Base-by-base conservation (phyloP, 2,329 filamentous ascomycete species). In the Aspergillus japonicus region DNA sequence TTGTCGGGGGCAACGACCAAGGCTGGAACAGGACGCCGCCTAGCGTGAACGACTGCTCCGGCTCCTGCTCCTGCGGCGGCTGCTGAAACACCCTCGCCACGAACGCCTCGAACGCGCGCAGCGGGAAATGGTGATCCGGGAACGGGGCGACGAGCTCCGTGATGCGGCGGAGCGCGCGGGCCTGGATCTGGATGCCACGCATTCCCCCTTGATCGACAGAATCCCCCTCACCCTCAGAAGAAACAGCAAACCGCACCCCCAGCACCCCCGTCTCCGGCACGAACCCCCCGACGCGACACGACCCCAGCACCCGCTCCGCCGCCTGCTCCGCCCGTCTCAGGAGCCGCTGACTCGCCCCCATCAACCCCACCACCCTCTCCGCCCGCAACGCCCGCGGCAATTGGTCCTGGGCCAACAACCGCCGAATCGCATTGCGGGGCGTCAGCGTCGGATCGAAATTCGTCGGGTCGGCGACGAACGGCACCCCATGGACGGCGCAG, bases 401-500 rank as follows among this genome's bases (percentile, higher is more conserved):
- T 2, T 73, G 69, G 59, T 87, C 76, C 4, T 82, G 75, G 26
- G 80, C 77, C 21, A 85, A 81, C 48, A 96, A 73, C 71, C 89
- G 79, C 33, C 94, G 86, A 42, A 97, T 81, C 0, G 94, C 87
- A 69, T 99, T 99, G 42, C 95, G 85, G 49, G 83, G 77, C 0
- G 95, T 96, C 60, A 96, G 77, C 0, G 88, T 92, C 8, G 81
- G 83, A 68, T 97, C 89, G 16, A 81, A 75, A 70, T 99, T 99
- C 1, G 93, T 97, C 47, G 81, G 78, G 72, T 99, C 95, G 71
- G 95, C 91, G 63, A 92, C 90, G 89, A 91, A 98, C 0, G 79
- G 77, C 10, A 96, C 77, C 0, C 81, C 76, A 64, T 87, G 83
- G n/a, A 83, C 80, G 62, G 87, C 74, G 69, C 94, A 97, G 86